A percentile compares a stretch with the other conserved stretches of the same genome.
phyloP scores from a whole-genome alignment of 106 monocot species.

The Amphibolis antarctica region DNA sequence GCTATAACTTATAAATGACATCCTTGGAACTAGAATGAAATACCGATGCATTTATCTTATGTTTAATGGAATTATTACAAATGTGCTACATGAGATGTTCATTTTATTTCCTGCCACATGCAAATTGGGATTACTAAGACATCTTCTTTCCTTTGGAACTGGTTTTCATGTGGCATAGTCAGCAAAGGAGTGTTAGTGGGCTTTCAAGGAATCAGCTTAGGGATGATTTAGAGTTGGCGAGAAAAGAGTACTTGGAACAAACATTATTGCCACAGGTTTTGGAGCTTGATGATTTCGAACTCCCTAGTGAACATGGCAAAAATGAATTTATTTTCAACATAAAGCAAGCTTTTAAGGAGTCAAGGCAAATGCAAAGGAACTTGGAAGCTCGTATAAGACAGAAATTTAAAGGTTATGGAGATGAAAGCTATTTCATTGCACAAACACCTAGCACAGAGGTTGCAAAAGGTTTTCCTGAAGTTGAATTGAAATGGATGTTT shows the following conservation, averaged over 20 bases:
- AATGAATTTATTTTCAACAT: slow-evolving; percentile 36
- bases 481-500: slow-evolving; percentile 80
- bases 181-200: slow-evolving; percentile 8
- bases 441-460: slow-evolving; percentile 46
- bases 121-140: too few relatives aligned
- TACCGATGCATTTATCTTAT: too few relatives aligned
- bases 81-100: neutral
- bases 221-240: slow-evolving; percentile 50
- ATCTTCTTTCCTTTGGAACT: neutral
- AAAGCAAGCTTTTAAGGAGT: slow-evolving; percentile 37
- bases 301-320: slow-evolving; percentile 27
- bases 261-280: slow-evolving; percentile 51
- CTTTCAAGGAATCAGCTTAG: slow-evolving; percentile 40
- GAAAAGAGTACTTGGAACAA: slow-evolving; percentile 51
- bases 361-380: slow-evolving; percentile 51
- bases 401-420: slow-evolving; percentile 46
- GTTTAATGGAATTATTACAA: neutral
- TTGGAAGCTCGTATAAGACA: slow-evolving; percentile 47
- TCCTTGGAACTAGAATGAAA: too few relatives aligned
- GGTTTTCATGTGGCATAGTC: slow-evolving; percentile 3
- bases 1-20: too few relatives aligned
- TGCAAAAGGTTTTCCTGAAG: slow-evolving; percentile 68
- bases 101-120: neutral
- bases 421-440: slow-evolving; percentile 49
- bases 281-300: slow-evolving; percentile 38